phyloP scores from a whole-genome alignment of 768 basidiomycete genomes.

The Ephemerocybe angulata region DNA sequence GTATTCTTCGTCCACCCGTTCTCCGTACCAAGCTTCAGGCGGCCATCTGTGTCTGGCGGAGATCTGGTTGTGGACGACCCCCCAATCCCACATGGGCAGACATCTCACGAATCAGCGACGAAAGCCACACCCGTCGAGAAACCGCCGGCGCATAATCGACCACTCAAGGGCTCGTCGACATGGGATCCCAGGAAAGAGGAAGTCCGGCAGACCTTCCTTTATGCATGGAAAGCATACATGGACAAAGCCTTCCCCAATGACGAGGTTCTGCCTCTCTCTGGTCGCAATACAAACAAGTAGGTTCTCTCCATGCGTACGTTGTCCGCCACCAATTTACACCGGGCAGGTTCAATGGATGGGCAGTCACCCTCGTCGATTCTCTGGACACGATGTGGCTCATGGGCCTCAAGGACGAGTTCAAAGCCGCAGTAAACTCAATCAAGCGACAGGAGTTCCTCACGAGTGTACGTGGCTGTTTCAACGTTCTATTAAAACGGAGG shows the following conservation, averaged over 20 bases:
- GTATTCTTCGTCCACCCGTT: not conserved
- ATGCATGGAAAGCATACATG: slow-evolving; percentile 54
- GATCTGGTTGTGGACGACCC: not conserved
- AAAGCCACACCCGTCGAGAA: not conserved
- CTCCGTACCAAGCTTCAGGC: not conserved
- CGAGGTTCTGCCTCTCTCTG: slow-evolving; percentile 47
- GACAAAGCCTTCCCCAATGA: slow-evolving; percentile 48
- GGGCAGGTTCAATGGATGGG: slow-evolving; percentile 45
- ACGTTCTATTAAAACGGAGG: not conserved
- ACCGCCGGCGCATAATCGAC: slow-evolving; percentile 2
- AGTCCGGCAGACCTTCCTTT: slow-evolving; percentile 52
- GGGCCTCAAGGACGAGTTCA: slow-evolving; percentile 69
- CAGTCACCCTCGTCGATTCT: slow-evolving; percentile 66
- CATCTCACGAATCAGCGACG: not conserved
- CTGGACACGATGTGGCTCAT: slow-evolving; percentile 81
- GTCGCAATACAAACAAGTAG: slow-evolving; percentile 47
- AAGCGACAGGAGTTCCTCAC: slow-evolving; percentile 42
- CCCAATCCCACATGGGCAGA: not conserved
- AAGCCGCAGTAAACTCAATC: slow-evolving; percentile 49
- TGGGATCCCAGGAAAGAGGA: slow-evolving; percentile 43
- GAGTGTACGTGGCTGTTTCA: slow-evolving; percentile 21
- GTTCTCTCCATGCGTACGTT: slow-evolving; percentile 12
- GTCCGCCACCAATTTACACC: not conserved
- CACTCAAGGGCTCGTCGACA: slow-evolving; percentile 5
- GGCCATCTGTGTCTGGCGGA: not conserved